phyloP scores from a whole-genome alignment of 2,329 filamentous ascomycete genomes.

The Claviceps lovelessii region DNA sequence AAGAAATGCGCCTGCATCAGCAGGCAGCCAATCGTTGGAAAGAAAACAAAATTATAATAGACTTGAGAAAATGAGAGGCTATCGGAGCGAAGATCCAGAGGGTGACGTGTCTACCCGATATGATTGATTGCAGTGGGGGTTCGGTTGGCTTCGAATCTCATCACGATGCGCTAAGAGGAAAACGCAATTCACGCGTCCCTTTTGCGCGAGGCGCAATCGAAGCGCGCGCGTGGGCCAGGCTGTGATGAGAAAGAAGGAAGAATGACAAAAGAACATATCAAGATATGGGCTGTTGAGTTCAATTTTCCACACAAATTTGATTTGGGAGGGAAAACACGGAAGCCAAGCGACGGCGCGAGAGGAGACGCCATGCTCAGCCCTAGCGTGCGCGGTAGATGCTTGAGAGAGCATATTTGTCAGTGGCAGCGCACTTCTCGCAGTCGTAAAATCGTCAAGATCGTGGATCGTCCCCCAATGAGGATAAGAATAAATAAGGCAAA shows the following conservation, averaged over 20 bases:
- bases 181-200: slow-evolving; percentile 1
- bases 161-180: slow-evolving; percentile 6
- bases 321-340: background rate
- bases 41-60: background rate
- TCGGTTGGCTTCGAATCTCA: background rate
- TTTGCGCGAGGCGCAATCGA: slow-evolving; percentile 15
- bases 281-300: slow-evolving; percentile 3
- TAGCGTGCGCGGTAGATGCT: background rate
- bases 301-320: slow-evolving; percentile 5
- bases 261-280: slow-evolving; percentile 11
- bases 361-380: background rate
- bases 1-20: background rate
- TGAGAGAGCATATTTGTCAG: background rate
- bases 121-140: slow-evolving; percentile 3
- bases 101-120: slow-evolving; percentile 9
- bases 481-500: background rate
- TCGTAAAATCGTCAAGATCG: slow-evolving; percentile 9
- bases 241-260: slow-evolving; percentile 12
- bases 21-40: background rate
- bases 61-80: background rate
- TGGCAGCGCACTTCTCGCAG: background rate
- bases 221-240: slow-evolving; percentile 13
- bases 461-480: slow-evolving; percentile 7
- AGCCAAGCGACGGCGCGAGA: background rate
- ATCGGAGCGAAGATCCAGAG: background rate